Base-by-base conservation (phyloP, 768 basidiomycete species). In the Calocybe cyanea region DNA sequence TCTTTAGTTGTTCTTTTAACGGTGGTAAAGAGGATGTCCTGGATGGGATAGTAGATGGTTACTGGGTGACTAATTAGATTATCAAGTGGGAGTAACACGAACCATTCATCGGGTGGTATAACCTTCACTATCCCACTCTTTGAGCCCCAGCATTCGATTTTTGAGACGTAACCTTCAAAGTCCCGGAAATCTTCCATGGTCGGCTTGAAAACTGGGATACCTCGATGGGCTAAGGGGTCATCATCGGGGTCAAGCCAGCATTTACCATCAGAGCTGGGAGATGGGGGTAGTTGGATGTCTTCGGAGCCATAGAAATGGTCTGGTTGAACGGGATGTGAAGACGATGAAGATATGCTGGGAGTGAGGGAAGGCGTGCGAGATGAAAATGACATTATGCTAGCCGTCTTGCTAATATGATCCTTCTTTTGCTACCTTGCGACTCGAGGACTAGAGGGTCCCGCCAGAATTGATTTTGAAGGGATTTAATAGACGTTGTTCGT, bases 181-280 rank as follows among this genome's bases (percentile, higher is more conserved):
- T 93, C 89, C 50, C 72, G 63, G 56, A 96, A 96, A 57, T 98
- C 92, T 41, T 85, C 84, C 81, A 94, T 86, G 1, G 87, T 81
- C 7, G 96, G 96, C 61, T 82, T 87, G 76, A 99, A 99, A 9
- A 99, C 92, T 4, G 95, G 96, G 37, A 98, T 95, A 30, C 95
- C 96, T 39, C 88, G 85, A 56, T 83, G 78, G 0, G 89, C 88
- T 21, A 82, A 59, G 19, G 81, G 87, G 70, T 92, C 90, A 57
- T 90, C 87, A 21, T 73, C 72, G n/a, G 90, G 90, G 53, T 81
- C 77, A 25, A 90, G 70, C 80, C 82, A 87, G 30, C 73, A 69
- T 50, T 75, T 75, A 21, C 78, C 78, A 50, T 80, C 76, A 2
- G 82, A 83, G 49, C 74, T 62, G 8, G 85, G 84, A 6, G 85